These are phyloP conservation scores for Adansonia digitata DNA, from an alignment of 345 rosid species.

Conservation along the genomic window DNA sequence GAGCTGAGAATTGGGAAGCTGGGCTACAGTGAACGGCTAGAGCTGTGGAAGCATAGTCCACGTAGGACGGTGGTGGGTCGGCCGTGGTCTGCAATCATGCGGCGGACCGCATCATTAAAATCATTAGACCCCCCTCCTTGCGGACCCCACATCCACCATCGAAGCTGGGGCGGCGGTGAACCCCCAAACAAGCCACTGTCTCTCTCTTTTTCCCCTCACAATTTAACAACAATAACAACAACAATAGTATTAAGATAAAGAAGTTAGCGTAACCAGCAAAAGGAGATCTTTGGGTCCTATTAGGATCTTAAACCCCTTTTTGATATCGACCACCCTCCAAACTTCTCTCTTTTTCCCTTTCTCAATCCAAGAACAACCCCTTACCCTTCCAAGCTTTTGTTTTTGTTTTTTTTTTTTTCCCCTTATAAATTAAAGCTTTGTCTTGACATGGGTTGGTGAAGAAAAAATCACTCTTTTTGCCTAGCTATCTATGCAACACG, in stretches of 20 bases:
- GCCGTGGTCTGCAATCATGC: conserved; percentile 64
- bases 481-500: not conserved
- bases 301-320: conserved; percentile 29
- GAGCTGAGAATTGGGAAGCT: not conserved
- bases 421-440: not conserved
- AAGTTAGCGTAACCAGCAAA: conserved; percentile 53
- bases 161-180: conserved; percentile 46
- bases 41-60: conserved; percentile 33
- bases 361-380: conserved; percentile 10
- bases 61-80: conserved; percentile 92
- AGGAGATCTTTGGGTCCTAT: conserved; percentile 47
- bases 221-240: not conserved
- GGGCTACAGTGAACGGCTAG: conserved; percentile 11
- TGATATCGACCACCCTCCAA: conserved; percentile 45
- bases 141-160: conserved; percentile 41
- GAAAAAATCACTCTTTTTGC: not conserved
- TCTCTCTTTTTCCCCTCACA: not conserved
- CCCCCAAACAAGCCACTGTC: not conserved
- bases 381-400: conserved; percentile 6
- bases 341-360: conserved; percentile 1
- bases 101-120: conserved; percentile 70
- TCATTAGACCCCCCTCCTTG: conserved; percentile 17
- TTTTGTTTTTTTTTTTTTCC: not conserved
- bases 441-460: conserved; percentile 19
- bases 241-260: conserved; percentile 4